These are phyloP conservation scores for Murraya koenigii DNA, from an alignment of 345 rosid genomes.

Conservation along the genomic window DNA sequence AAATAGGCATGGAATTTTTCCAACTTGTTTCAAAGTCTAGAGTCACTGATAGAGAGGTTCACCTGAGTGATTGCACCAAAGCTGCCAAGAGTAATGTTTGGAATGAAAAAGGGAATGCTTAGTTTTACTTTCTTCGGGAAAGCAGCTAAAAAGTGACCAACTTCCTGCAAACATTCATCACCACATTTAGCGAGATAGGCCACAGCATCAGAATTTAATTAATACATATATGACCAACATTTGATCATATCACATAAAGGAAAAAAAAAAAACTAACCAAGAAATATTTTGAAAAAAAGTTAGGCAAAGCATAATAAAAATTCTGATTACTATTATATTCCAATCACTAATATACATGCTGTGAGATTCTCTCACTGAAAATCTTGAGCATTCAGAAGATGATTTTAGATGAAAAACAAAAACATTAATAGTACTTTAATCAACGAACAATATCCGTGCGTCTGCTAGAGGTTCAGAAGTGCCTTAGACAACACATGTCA, in stretches of 20 bases:
- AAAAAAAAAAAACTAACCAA: too few relatives aligned
- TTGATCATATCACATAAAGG: too few relatives aligned
- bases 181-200: conserved; percentile 8
- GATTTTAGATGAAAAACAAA: not conserved
- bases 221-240: not conserved
- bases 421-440: not conserved
- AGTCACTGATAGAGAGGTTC: conserved; percentile 12
- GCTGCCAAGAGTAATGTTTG: conserved; percentile 95
- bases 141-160: conserved; percentile 88
- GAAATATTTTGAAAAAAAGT: not conserved
- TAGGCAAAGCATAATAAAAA: not conserved
- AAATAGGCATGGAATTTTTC: conserved; percentile 7
- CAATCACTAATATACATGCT: not conserved
- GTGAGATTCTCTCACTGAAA: not conserved
- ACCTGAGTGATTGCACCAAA: conserved; percentile 99
- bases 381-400: not conserved
- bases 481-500: not conserved
- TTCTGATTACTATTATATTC: not conserved
- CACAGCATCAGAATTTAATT: not conserved
- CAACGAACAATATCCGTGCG: not conserved
- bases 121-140: conserved; percentile 88
- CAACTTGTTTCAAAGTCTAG: conserved; percentile 3
- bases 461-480: not conserved
- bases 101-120: conserved; percentile 92
- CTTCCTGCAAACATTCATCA: conserved; percentile 56